phyloP scores from a whole-genome alignment of 2,329 filamentous ascomycete species.

The Aspergillus tubingensis region DNA sequence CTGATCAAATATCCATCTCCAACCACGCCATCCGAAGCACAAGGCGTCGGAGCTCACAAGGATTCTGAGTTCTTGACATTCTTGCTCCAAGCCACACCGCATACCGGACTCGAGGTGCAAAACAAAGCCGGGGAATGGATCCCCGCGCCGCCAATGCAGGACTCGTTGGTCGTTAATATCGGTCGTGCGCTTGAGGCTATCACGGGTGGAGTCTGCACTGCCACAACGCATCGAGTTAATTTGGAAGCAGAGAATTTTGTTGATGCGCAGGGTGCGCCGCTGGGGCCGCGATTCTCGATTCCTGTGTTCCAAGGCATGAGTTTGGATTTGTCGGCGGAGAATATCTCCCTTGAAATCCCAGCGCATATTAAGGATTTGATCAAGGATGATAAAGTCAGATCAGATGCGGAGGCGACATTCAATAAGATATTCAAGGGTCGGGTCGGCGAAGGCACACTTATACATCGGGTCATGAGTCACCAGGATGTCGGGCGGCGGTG shows the following conservation, averaged over 20 bases:
- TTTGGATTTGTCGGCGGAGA: slow-evolving; percentile 33
- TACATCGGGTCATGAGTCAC: slow-evolving; percentile 41
- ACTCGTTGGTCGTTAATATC: slow-evolving; percentile 54
- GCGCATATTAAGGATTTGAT: slow-evolving; percentile 33
- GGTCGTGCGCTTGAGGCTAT: slow-evolving; percentile 42
- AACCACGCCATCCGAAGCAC: slow-evolving; percentile 29
- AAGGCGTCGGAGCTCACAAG: slow-evolving; percentile 51
- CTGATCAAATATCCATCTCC: slow-evolving; percentile 50
- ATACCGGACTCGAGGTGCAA: slow-evolving; percentile 52
- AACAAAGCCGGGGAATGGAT: slow-evolving; percentile 52
- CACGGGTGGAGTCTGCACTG: slow-evolving; percentile 38
- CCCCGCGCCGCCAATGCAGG: slow-evolving; percentile 45
- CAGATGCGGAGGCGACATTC: slow-evolving; percentile 41
- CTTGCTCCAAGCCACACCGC: slow-evolving; percentile 47
- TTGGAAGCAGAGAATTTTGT: slow-evolving; percentile 32
- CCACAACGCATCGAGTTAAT: slow-evolving; percentile 40
- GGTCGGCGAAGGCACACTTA: slow-evolving; percentile 37
- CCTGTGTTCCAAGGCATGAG: slow-evolving; percentile 41
- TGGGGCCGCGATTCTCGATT: slow-evolving; percentile 39
- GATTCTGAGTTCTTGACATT: slow-evolving; percentile 55
- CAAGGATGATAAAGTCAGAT: slow-evolving; percentile 35
- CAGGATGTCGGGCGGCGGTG: slow-evolving; percentile 40
- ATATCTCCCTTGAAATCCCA: slow-evolving; percentile 33
- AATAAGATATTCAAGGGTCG: slow-evolving; percentile 34
- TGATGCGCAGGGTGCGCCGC: slow-evolving; percentile 19